A percentile compares a stretch with the other conserved stretches of the same genome.
These are phyloP conservation scores for Gnomoniopsis sp. DNA, from an alignment of 2,329 filamentous ascomycete species.

Conservation along the genomic window DNA sequence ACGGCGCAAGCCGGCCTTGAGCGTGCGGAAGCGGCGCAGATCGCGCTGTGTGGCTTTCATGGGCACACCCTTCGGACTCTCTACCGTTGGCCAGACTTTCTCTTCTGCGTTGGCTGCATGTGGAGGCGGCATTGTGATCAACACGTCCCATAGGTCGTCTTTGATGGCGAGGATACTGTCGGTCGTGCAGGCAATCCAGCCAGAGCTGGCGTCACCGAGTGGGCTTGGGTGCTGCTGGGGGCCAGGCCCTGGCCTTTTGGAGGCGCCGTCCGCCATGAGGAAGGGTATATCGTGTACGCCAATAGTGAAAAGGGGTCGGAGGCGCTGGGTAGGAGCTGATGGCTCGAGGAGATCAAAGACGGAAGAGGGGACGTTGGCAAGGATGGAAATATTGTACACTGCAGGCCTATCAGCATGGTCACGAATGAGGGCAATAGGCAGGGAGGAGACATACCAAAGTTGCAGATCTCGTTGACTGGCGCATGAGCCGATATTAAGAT, in stretches of 20 bases:
- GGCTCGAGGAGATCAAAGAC: slow-evolving; percentile 67
- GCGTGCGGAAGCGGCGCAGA: slow-evolving; percentile 70
- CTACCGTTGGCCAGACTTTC: slow-evolving; percentile 73
- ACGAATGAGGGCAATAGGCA: neutral
- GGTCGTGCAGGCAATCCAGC: slow-evolving; percentile 94
- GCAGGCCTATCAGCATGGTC: slow-evolving; percentile 21
- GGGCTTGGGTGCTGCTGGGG: slow-evolving; percentile 17
- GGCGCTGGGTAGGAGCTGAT: slow-evolving; percentile 58
- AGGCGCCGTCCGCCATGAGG: slow-evolving; percentile 58
- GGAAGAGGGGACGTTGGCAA: slow-evolving; percentile 81
- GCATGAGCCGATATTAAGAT: slow-evolving; percentile 84
- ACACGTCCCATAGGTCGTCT: slow-evolving; percentile 80
- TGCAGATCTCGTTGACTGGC: slow-evolving; percentile 80
- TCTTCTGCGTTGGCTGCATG: slow-evolving; percentile 55
- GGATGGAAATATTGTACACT: slow-evolving; percentile 90
- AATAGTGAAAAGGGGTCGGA: slow-evolving; percentile 85
- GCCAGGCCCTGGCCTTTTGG: slow-evolving; percentile 30
- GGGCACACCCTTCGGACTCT: slow-evolving; percentile 58
- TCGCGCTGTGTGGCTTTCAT: slow-evolving; percentile 90
- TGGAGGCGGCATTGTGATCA: slow-evolving; percentile 74
- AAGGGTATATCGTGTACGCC: slow-evolving; percentile 90
- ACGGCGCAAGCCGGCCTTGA: slow-evolving; percentile 61
- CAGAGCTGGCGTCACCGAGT: slow-evolving; percentile 50
- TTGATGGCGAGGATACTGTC: slow-evolving; percentile 91
- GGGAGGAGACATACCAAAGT: slow-evolving; percentile 65